A percentile compares a stretch with the other conserved stretches of the same genome.
Evolutionary conservation across 176 grass and related monocot genomes (phyloP).

Genomic region (Tillandsia leiboldiana): DNA sequence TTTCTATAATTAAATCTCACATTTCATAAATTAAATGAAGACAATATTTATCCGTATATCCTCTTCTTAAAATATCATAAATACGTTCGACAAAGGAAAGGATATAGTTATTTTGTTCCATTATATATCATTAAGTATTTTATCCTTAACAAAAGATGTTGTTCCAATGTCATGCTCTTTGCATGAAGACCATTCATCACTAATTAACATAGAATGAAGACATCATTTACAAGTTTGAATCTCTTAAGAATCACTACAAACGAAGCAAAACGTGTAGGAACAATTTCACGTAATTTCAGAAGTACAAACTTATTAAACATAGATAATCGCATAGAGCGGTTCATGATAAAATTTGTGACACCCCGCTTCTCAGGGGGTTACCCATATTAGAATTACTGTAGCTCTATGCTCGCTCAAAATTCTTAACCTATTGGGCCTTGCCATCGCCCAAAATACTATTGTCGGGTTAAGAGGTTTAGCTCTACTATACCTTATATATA

Average conservation of each 20-base stretch:
- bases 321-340: neutral
- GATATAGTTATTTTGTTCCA: conserved; percentile 2
- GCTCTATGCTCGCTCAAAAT: no score
- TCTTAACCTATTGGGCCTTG: no score
- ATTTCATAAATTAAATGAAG: conserved; percentile 24
- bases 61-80: neutral
- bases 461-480: no score
- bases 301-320: conserved; percentile 11
- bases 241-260: neutral
- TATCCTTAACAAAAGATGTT: conserved; percentile 1
- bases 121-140: neutral
- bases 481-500: no score
- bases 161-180: neutral
- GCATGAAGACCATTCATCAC: neutral
- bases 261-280: conserved; percentile 2
- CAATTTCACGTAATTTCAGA: conserved; percentile 23
- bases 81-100: neutral
- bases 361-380: no score
- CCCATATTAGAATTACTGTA: neutral
- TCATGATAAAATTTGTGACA: conserved; percentile 13
- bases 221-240: neutral
- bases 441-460: no score
- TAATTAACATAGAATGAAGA: conserved; percentile 10
- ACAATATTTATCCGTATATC: neutral
- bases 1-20: conserved; percentile 16